A percentile compares a stretch with the other conserved stretches of the same genome.
Evolutionary conservation across 225 moss, liverwort and hornwort species (phyloP).

Genomic region (Straminergon stramineum): DNA sequence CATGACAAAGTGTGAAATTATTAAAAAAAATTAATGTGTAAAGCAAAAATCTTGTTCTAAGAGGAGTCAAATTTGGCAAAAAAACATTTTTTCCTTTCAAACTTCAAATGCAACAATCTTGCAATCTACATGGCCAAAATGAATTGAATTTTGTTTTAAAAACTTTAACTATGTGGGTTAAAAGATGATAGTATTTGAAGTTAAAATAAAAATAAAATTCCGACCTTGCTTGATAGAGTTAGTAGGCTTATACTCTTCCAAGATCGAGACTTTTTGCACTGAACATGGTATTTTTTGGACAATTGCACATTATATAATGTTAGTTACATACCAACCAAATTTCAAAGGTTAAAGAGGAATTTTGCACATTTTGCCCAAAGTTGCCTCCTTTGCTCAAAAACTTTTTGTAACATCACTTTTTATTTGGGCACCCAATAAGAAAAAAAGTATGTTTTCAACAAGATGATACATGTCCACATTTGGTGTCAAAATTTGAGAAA

Average conservation of each 20-base stretch:
- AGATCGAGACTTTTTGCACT: neutral
- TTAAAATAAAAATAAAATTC: neutral
- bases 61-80: neutral
- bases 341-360: neutral
- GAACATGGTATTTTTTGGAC: too few relatives aligned
- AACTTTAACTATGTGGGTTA: fast-evolving
- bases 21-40: neutral
- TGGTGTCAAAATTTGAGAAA: neutral
- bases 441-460: neutral
- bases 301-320: neutral
- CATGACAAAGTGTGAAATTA: neutral
- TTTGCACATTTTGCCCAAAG: fast-evolving
- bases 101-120: neutral
- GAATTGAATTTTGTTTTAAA: neutral
- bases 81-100: neutral
- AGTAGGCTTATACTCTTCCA: neutral
- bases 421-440: fast-evolving
- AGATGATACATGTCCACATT: neutral
- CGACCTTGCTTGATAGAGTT: fast-evolving
- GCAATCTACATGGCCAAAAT: fast-evolving
- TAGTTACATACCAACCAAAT: neutral
- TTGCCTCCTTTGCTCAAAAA: fast-evolving
- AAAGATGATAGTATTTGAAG: neutral
- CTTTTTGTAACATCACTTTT: neutral
- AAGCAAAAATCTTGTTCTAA: neutral